Evolutionary conservation across 2,329 filamentous ascomycete genomes (phyloP), one percentile per base, ranked within the genome.

Genomic region (Ustilaginoidea virens): DNA sequence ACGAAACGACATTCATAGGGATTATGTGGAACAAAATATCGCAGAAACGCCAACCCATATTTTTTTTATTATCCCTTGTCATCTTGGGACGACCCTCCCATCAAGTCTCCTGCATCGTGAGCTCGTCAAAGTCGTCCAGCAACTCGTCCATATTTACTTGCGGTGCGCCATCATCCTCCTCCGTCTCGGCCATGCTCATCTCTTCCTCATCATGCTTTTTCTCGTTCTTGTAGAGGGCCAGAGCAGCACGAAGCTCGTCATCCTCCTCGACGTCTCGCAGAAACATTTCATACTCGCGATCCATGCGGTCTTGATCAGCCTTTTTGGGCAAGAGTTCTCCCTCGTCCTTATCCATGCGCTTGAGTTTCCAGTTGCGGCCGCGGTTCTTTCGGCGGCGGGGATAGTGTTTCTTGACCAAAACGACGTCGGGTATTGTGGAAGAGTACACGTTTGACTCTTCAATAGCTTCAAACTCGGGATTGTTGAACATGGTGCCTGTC

Each of bases 391-490:
- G 76, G 56, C 80, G 79, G 43, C 81, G 74, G 35, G 79, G 74
- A 58, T 92, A 98, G 66, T 82, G 76, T 56, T 98, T 98, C 83
- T 92, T 96, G 52, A 98, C 83, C 4, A 98, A 67, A 5, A 98
- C 60, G 0, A 96, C 90, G 45, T 98, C 90, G 0, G 90, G 90
- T 32, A 98, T 80, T 4, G 67, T 74, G 3, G 74, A 77, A 3
- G 71, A 62, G 55, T 92, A 87, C 28, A 76, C 73, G 51, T 73
- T 73, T 30, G 76, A 83, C 28, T 68, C 56, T 53, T 94, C 85
- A 19, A 94, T 67, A 30, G 76, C 80, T 42, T 93, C 85, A 41
- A 79, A 85, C 41, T 92, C 69, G 7, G 68, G 62, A 48, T 85
- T 90, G 66, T 98, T 96, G 65, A 87, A 94, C 53, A 92, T 92